Percentiles rank a stretch among this genome's conserved stretches.
phyloP scores from a whole-genome alignment of 164 flowering plant genomes.

The Stephania yunnanensis region DNA sequence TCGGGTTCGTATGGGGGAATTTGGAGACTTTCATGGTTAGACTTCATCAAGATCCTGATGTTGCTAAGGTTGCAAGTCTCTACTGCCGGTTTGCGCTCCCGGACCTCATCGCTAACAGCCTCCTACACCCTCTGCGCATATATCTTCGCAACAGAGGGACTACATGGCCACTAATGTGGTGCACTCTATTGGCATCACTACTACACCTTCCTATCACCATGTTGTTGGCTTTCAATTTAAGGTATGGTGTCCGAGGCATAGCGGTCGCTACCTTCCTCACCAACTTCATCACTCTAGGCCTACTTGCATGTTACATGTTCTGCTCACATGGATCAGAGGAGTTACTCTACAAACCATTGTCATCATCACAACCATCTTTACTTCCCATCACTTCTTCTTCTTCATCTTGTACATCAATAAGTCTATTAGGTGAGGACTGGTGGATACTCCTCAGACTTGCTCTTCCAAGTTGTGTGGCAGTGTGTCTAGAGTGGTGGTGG shows the following conservation, averaged over 20 bases:
- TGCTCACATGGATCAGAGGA: conserved; percentile 13
- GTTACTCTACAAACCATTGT: conserved; percentile 18
- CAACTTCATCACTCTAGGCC: conserved; percentile 51
- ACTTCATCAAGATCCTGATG: conserved; percentile 57
- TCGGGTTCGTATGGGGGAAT: conserved; percentile 61
- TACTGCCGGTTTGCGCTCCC: conserved; percentile 70
- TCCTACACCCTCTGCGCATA: conserved; percentile 76
- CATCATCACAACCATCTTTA: conserved; percentile 5
- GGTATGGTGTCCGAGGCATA: conserved; percentile 60
- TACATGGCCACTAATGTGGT: conserved; percentile 77
- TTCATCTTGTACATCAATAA: background rate
- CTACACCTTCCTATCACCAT: conserved; percentile 64
- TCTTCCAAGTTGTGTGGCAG: conserved; percentile 68
- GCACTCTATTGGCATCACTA: conserved; percentile 37
- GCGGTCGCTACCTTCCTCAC: conserved; percentile 57
- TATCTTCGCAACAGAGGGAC: conserved; percentile 70
- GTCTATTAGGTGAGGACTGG: conserved; percentile 46
- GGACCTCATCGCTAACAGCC: conserved; percentile 66
- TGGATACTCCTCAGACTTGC: conserved; percentile 44
- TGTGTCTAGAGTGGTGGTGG: conserved; percentile 99
- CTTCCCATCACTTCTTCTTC: background rate
- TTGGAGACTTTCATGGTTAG: conserved; percentile 58
- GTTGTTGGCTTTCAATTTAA: conserved; percentile 44
- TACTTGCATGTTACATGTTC: conserved; percentile 41
- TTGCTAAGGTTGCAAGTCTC: conserved; percentile 44